Evolutionary conservation across 2,329 filamentous ascomycete species (phyloP), one percentile per base, ranked within the genome.

Genomic region (Lasiodiplodia sp.): DNA sequence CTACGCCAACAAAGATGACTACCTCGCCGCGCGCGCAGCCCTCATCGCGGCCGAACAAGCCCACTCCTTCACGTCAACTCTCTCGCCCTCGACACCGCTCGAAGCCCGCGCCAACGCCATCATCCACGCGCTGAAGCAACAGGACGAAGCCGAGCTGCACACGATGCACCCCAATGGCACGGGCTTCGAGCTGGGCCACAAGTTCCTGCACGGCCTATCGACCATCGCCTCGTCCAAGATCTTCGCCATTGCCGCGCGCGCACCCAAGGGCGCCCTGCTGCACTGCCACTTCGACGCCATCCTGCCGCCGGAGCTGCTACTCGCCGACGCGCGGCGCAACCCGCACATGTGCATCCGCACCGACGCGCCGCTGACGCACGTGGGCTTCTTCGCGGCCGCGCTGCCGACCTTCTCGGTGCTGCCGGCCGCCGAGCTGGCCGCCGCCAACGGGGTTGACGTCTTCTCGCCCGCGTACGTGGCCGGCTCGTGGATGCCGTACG

Each of bases 241-340:
- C 16, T 38, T 52, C n/a, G 60, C 37, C n/a, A 23, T 64, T 14
- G 60, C 60, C 10, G 10, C 18, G 6, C 18, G 12, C 10, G 60
- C 60, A 2, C 60, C 60, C 25, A 64, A 64, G 18, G 60, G 60
- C 49, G 44, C 44, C 12, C 60, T 64, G 28, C 28, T 64, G 40
- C 60, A 64, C 60, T 64, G 60, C 49, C 60, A 64, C 49, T 25
- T 64, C 44, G 60, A 64, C 12, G 60, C 60, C 49, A 64, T 64
- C 14, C 60, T 64, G 60, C 60, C 60, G 37, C 60, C 60, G 0
- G 18, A 47, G 7, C 60, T 52, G n/a, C 60, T 64, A 11, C 34
- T 64, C 18, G 60, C n/a, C n/a, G 44, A 64, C 60, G 60, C 60
- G 11, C 40, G 40, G 25, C 25, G 23, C 37, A 23, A 28, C 2